Percentiles rank a stretch among this genome's conserved stretches.
phyloP scores from a whole-genome alignment of 2,329 filamentous ascomycete genomes.

The Lanzia echinophila region DNA sequence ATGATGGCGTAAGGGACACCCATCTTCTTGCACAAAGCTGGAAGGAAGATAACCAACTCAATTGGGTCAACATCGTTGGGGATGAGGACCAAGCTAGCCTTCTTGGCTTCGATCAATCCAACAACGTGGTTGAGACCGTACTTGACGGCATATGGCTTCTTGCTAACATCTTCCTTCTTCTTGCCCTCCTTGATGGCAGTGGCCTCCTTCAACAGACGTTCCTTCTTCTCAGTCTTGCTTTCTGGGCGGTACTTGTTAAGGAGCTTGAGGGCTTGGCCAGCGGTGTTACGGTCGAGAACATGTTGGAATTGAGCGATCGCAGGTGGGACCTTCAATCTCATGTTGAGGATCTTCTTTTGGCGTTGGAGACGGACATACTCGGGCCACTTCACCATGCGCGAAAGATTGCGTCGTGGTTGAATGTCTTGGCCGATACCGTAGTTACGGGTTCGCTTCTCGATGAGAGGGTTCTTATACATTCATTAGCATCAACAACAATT shows the following conservation, averaged over 20 bases:
- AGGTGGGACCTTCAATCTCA: conserved; percentile 97
- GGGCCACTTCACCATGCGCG: conserved; percentile 99
- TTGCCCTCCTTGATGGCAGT: conserved; percentile 97
- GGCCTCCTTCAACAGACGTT: conserved; percentile 96
- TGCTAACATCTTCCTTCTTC: conserved; percentile 99
- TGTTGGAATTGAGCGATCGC: conserved; percentile 97
- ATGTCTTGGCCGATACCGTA: conserved; percentile 98
- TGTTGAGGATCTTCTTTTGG: conserved; percentile 87
- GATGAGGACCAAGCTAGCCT: conserved; percentile 95
- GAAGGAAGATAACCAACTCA: conserved; percentile 98
- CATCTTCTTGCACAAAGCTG: conserved; percentile 99
- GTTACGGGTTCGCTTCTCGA: conserved; percentile 97
- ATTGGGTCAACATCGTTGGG: conserved; percentile 99
- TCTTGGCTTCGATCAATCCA: conserved; percentile 98
- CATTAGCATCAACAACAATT: conserved; percentile 13
- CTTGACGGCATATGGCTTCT: conserved; percentile 99
- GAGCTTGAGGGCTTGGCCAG: conserved; percentile 96
- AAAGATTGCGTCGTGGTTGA: conserved; percentile 91
- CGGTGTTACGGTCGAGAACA: conserved; percentile 93
- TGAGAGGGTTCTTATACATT: conserved; percentile 78
- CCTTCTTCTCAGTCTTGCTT: conserved; percentile 99
- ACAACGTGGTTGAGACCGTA: conserved; percentile 99
- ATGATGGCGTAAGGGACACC: conserved; percentile 98
- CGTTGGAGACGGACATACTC: conserved; percentile 93
- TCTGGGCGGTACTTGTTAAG: conserved; percentile 99